Percentiles rank a stretch among this genome's conserved stretches.
Conservation (phyloP, 768 basidiomycete genomes). For the Leccinum obscurum region DNA sequence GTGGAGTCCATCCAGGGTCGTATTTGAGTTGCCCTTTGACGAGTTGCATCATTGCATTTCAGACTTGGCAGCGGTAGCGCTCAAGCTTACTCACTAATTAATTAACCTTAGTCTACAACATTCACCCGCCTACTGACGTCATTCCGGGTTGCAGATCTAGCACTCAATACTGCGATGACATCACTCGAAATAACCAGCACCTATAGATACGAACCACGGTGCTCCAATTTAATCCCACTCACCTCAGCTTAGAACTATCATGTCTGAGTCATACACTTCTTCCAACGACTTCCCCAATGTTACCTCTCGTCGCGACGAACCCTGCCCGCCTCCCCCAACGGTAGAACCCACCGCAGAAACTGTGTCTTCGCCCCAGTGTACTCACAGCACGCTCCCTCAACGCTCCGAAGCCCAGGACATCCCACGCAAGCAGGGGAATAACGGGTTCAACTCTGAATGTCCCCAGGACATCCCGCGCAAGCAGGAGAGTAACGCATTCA, state of each 20-base stretch:
- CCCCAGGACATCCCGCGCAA: slow-evolving; percentile 18
- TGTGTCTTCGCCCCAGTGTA: not conserved
- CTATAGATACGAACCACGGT: not conserved
- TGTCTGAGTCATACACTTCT: slow-evolving; percentile 26
- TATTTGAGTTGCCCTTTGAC: no score
- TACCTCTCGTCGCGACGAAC: slow-evolving; percentile 41
- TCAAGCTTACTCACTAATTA: no score
- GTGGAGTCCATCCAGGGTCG: no score
- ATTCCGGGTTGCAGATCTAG: not conserved
- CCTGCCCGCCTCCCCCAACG: slow-evolving; percentile 49
- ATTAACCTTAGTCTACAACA: no score
- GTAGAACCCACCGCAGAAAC: slow-evolving; percentile 1
- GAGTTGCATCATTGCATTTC: no score
- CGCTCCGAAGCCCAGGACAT: not conserved
- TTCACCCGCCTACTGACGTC: not conserved
- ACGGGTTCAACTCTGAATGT: slow-evolving; percentile 33
- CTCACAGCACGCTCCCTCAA: not conserved
- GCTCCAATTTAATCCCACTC: not conserved
- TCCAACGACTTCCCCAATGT: slow-evolving; percentile 21
- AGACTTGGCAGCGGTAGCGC: no score
- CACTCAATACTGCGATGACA: not conserved
- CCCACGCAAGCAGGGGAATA: slow-evolving; percentile 11
- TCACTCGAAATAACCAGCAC: not conserved
- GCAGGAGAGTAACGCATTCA: slow-evolving; percentile 29
- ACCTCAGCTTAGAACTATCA: not conserved